Evolutionary conservation across 257 asterid genomes (phyloP).

Genomic region (Nicotiana otophora): DNA sequence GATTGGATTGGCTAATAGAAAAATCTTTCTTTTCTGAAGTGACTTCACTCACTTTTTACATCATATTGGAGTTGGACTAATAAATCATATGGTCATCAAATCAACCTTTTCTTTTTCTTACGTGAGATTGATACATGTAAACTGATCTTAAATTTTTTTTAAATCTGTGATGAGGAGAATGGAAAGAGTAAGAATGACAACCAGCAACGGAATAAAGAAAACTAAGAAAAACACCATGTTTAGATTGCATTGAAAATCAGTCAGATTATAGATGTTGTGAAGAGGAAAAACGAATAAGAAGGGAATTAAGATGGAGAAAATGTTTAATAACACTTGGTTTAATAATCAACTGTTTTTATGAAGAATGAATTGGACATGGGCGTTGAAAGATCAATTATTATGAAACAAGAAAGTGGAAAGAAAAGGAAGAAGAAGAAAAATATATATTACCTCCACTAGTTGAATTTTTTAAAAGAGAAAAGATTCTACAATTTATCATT

Average conservation of each 20-base stretch:
- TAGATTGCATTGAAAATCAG: neutral
- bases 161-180: slow-evolving; percentile 18
- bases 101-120: neutral
- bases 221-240: too few species aligned
- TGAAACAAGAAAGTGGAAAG: neutral
- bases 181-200: neutral
- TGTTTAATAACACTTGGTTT: neutral
- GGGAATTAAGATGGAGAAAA: neutral
- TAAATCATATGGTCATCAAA: neutral
- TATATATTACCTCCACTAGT: neutral
- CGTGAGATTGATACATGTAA: neutral
- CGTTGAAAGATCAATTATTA: neutral
- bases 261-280: neutral
- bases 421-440: neutral
- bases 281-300: neutral
- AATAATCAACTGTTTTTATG: neutral
- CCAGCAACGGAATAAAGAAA: neutral
- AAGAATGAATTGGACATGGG: neutral
- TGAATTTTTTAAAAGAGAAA: neutral
- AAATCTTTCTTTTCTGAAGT: neutral
- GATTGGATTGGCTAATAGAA: neutral
- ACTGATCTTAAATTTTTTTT: neutral
- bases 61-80: slow-evolving; percentile 1
- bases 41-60: neutral
- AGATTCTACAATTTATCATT: neutral